Evolutionary conservation across 495 filamentous ascomycete species (phyloP).

Genomic region (Copromyces sp.): DNA sequence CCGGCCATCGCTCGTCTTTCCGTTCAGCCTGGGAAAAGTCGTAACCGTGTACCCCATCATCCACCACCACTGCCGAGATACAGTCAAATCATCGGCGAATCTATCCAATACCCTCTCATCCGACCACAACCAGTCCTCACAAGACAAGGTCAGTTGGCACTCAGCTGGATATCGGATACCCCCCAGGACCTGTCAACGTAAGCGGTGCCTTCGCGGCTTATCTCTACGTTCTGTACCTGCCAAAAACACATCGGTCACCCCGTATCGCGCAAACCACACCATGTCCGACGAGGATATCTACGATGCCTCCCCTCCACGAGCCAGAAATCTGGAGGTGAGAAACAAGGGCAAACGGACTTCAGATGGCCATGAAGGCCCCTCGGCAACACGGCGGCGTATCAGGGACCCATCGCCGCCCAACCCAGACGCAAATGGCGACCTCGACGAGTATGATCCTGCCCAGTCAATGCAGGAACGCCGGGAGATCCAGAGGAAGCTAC

Average conservation of each 20-base stretch:
- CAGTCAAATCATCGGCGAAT: not conserved
- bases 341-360: conserved; percentile 43
- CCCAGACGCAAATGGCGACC: conserved; percentile 5
- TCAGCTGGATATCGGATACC: not conserved
- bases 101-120: not conserved
- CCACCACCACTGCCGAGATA: not conserved
- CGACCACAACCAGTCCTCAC: not conserved
- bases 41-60: not conserved
- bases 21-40: not conserved
- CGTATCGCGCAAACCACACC: not conserved
- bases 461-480: conserved; percentile 75
- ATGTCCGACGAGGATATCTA: not conserved
- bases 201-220: not conserved
- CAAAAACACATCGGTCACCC: not conserved
- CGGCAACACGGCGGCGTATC: conserved; percentile 28
- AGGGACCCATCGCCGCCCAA: conserved; percentile 22
- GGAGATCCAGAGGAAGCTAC: conserved; percentile 52
- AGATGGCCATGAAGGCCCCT: conserved; percentile 31
- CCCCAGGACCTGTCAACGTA: not conserved
- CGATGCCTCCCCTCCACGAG: not conserved
- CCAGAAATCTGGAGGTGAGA: not conserved
- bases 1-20: not conserved
- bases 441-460: conserved; percentile 71
- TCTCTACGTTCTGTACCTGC: not conserved
- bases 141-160: not conserved